Percentiles rank a stretch among this genome's conserved stretches.
Evolutionary conservation across 495 filamentous ascomycete genomes (phyloP).

Genomic region (Tuber melanosporum): DNA sequence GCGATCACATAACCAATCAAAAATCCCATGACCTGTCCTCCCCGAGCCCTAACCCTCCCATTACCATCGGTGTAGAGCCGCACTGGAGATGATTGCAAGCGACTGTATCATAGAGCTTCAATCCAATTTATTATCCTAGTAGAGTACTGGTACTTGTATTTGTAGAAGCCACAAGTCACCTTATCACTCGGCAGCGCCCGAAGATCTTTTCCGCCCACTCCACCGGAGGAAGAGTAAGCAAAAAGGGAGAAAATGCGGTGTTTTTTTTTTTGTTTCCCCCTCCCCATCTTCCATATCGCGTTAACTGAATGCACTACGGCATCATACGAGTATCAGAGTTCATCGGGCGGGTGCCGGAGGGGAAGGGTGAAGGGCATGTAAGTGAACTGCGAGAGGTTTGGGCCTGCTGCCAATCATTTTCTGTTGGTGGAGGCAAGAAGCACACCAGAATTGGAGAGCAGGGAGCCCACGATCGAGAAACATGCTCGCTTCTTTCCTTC

Average conservation of each 20-base stretch:
- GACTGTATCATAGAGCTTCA: no score
- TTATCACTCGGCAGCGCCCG: not conserved
- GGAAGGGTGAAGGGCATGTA: not conserved
- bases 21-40: not conserved
- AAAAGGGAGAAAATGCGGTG: not conserved
- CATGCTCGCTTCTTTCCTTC: not conserved
- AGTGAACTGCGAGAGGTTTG: not conserved
- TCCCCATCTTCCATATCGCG: not conserved
- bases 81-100: not conserved
- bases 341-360: not conserved
- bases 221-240: not conserved
- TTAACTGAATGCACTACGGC: not conserved
- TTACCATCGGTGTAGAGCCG: not conserved
- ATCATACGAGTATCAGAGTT: no score
- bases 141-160: not conserved
- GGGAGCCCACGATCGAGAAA: not conserved
- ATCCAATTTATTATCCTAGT: no score
- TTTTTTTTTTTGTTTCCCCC: not conserved
- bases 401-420: not conserved
- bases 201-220: not conserved
- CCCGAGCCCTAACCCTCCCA: not conserved
- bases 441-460: not conserved
- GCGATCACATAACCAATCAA: not conserved
- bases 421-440: not conserved
- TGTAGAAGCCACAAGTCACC: not conserved